Base-by-base conservation (phyloP, 2,329 filamentous ascomycete species). In the Cercospora sesami region DNA sequence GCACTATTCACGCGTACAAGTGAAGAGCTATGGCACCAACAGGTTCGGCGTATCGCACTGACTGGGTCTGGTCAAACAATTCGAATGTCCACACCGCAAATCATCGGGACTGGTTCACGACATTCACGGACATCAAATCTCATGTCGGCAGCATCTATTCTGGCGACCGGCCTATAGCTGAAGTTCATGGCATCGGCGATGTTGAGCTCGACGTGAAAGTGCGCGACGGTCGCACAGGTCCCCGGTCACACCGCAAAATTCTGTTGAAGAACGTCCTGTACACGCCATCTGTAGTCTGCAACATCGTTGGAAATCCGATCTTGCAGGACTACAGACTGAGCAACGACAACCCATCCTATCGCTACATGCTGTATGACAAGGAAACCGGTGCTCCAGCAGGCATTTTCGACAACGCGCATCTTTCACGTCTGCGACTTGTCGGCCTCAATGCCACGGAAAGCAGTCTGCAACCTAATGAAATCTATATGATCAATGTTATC, bases 51-150 rank as follows among this genome's bases (percentile, higher is more conserved):
- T 74, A 73, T 31, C 55, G 70, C 51, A 58, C 57, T 31, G 72
- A 74, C 58, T 74, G 71, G 70, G 58, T 73, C 45, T 69, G 64
- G 62, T 70, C 66, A n/a, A 63, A 60, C 66, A 55, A 66, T n/a
- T 64, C 67, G 3, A 69, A 74, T 30, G 63, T 71, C 14, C 71
- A 73, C 58, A 57, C 71, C 48, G 70, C 70, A 45, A 72, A 68
- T 48, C 51, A 72, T 51, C 71, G 70, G 12, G 70, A 70, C 30
- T 72, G 70, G 70, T 74, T 73, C 55, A 65, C 62, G 8, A 61
- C 21, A 18, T 64, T 64, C 67, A 57, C 53, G 1, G 5, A 60
- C n/a, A 33, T 63, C 28, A 28, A 36, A 16, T 66, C 64, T 18
- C 39, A 18, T 16, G 33, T 30, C 10, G 23, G 42, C 16, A 12